Conservation (phyloP, 805 yeast genomes). For the Ogataea trehalophila region DNA sequence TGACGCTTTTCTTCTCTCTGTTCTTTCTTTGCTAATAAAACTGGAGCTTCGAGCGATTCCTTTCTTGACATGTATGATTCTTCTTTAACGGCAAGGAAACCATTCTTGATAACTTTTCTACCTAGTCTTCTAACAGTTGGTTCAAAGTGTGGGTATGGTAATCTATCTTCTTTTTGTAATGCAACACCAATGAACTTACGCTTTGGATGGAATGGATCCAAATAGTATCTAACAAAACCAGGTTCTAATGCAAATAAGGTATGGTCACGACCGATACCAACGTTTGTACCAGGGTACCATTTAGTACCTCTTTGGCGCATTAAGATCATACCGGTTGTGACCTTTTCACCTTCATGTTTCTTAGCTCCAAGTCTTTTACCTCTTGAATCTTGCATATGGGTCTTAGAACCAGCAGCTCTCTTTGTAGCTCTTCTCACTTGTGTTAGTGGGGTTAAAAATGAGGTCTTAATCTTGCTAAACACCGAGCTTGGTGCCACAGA, state of each 20-base stretch:
- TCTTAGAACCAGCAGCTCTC: constrained; percentile 91
- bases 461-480: background rate
- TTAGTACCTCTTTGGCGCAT: constrained; percentile 94
- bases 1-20: constrained; percentile 39
- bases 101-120: constrained; percentile 46
- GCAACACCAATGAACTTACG: constrained; percentile 90
- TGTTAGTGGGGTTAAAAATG: background rate
- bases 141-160: constrained; percentile 89
- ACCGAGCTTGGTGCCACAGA: background rate
- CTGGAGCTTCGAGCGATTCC: constrained; percentile 53
- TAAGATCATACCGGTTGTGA: constrained; percentile 78
- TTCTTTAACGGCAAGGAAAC: constrained; percentile 51
- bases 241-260: constrained; percentile 89
- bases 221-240: constrained; percentile 85
- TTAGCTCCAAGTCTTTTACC: constrained; percentile 94
- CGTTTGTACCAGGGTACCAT: constrained; percentile 92
- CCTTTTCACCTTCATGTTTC: constrained; percentile 71
- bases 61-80: constrained; percentile 61
- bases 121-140: constrained; percentile 88
- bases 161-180: constrained; percentile 50
- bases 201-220: constrained; percentile 94
- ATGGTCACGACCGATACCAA: constrained; percentile 87
- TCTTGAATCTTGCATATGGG: constrained; percentile 88
- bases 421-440: constrained; percentile 85
- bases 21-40: constrained; percentile 36